A percentile compares a stretch with the other conserved stretches of the same genome.
Conservation (phyloP, 2,329 filamentous ascomycete genomes). For the Fusarium buxicola region DNA sequence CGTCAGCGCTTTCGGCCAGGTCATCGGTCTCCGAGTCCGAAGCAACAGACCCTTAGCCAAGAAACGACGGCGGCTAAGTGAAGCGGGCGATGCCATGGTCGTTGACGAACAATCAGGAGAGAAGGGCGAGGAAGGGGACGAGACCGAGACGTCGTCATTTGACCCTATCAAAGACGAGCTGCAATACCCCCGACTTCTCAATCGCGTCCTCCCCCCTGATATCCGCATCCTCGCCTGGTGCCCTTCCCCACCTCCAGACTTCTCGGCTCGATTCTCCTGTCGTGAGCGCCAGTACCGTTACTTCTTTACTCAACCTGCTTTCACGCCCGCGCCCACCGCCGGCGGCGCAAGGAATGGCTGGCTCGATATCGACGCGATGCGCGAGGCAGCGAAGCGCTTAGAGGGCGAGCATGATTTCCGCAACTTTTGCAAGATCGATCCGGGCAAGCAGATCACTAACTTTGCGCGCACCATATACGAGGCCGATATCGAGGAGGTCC, state of each 20-base stretch:
- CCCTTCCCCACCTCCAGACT: constrained; percentile 79
- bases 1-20: constrained; percentile 97
- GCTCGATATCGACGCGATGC: constrained; percentile 91
- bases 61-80: constrained; percentile 39
- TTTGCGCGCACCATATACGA: constrained; percentile 84
- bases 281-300: constrained; percentile 92
- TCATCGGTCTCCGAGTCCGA: constrained; percentile 84
- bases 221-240: constrained; percentile 96
- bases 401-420: constrained; percentile 92
- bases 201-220: constrained; percentile 87
- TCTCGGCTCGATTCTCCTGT: constrained; percentile 94
- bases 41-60: constrained; percentile 75
- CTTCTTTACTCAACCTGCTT: constrained; percentile 96
- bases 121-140: constrained; percentile 33
- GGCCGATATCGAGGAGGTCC: constrained; percentile 80
- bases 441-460: constrained; percentile 87
- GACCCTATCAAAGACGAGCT: constrained; percentile 85
- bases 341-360: constrained; percentile 71
- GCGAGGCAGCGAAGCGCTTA: constrained; percentile 80
- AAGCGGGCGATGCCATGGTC: constrained; percentile 41
- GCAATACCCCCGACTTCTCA: constrained; percentile 84
- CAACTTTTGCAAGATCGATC: constrained; percentile 96
- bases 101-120: constrained; percentile 33
- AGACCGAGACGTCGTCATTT: constrained; percentile 51
- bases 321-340: constrained; percentile 67